Base-by-base conservation (phyloP, 2,329 filamentous ascomycete genomes). In the Thelonectria discophora region DNA sequence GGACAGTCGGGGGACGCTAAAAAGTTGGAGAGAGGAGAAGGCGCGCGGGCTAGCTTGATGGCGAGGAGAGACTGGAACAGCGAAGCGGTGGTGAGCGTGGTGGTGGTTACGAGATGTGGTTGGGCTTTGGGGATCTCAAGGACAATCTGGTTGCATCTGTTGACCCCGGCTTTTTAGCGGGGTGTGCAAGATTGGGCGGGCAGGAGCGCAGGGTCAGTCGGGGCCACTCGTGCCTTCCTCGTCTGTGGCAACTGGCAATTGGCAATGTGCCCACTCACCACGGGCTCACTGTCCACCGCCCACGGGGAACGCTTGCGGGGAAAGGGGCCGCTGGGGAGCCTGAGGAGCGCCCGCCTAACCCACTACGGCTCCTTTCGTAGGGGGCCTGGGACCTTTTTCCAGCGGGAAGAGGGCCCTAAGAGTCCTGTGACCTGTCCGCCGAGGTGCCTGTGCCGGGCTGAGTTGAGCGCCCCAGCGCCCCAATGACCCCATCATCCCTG, bases 391-490 rank as follows among this genome's bases (percentile, higher is more conserved):
- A 42, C 13, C 9, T 5, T 40, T 30, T n/a, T 18, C 15, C 53
- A 46, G 50, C 42, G 50, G 17, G 24, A 39, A 12, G 34, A 13
- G 34, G 12, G n/a, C 47, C 17, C 47, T 49, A n/a, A 13, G 30
- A 37, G 30, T 20, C 30, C 30, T 55, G 57, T 49, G 50, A 51
- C 50, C 27, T 27, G 27, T 18, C 50, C 24, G 40, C 43, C 54
- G 42, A 43, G 45, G 32, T 42, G 48, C 55, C 51, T 45, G 53
- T 50, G 27, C 49, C 42, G 65, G 66, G 59, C 68, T 70, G 66
- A 70, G 63, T 54, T 49, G 62, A 55, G 63, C 61, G 65, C 58
- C 49, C 55, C 43, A 51, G 40, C 40, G 30, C 17, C 37, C 18
- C 32, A 17, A 17, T 47, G 46, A 30, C 34, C 45, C 55, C 39